Evolutionary conservation across 2,329 filamentous ascomycete genomes (phyloP).

Genomic region (Fusarium graminum): DNA sequence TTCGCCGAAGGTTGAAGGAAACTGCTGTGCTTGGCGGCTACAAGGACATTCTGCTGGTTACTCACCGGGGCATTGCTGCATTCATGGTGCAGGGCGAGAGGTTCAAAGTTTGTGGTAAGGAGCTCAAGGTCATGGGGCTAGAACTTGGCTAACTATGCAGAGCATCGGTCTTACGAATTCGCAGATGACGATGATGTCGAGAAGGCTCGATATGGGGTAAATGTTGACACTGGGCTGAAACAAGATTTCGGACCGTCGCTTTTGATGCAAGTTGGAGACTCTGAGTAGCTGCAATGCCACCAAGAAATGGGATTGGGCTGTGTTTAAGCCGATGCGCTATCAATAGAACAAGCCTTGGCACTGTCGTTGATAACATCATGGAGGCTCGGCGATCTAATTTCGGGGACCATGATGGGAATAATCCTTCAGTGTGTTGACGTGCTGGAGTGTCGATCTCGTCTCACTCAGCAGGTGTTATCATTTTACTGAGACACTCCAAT

Average conservation of each 20-base stretch:
- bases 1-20: conserved; percentile 27
- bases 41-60: conserved; percentile 38
- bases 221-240: conserved; percentile 26
- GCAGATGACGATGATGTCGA: conserved; percentile 17
- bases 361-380: not conserved
- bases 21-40: conserved; percentile 24
- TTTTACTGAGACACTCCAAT: not conserved
- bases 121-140: fast-evolving
- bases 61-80: conserved; percentile 41
- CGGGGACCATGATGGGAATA: not conserved
- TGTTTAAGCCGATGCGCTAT: conserved; percentile 2
- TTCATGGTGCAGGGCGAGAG: conserved; percentile 38
- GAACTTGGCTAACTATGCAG: conserved; percentile 9
- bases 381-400: conserved; percentile 6
- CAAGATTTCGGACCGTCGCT: conserved; percentile 43
- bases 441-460: conserved; percentile 4
- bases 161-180: conserved; percentile 38
- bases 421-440: too few relatives aligned
- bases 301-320: not conserved
- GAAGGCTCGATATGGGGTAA: conserved; percentile 15
- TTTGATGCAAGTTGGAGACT: conserved; percentile 10
- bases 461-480: conserved; percentile 19
- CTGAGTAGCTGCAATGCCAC: not conserved
- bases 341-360: not conserved
- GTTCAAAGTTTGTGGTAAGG: conserved; percentile 42